Evolutionary conservation across 2,329 filamentous ascomycete genomes (phyloP).

Genomic region (Paraconiothyrium sp.): DNA sequence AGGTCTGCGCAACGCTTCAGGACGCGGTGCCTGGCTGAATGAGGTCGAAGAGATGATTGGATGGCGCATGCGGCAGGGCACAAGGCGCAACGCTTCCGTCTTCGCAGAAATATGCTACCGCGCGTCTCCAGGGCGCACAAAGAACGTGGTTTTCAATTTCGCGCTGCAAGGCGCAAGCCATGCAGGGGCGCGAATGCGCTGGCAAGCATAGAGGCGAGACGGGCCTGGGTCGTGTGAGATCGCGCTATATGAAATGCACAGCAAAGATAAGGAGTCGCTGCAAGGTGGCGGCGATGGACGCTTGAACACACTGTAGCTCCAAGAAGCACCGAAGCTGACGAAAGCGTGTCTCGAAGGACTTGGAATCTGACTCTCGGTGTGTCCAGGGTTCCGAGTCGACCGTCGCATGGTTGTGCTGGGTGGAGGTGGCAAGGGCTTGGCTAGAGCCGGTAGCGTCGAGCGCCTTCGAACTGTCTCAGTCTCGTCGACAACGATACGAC

Average conservation of each 20-base stretch:
- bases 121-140: constrained; percentile 10
- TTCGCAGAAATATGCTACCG: constrained; percentile 3
- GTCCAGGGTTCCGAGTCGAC: background rate
- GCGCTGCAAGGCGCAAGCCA: constrained; percentile 13
- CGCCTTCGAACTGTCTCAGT: constrained; percentile 24
- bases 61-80: constrained; percentile 10
- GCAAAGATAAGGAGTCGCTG: background rate
- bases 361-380: background rate
- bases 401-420: constrained; percentile 16
- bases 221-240: constrained; percentile 4
- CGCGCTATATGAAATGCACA: background rate
- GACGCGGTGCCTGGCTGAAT: constrained; percentile 14
- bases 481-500: constrained; percentile 9
- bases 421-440: constrained; percentile 26
- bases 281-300: background rate
- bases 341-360: background rate
- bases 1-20: constrained; percentile 22
- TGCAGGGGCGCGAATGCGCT: constrained; percentile 12
- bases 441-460: constrained; percentile 16
- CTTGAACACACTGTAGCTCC: background rate
- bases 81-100: constrained; percentile 5
- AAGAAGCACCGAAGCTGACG: background rate
- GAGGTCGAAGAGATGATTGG: constrained; percentile 20
- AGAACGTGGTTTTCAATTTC: constrained; percentile 8
- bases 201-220: background rate